These are phyloP conservation scores for Thalia dealbata DNA, from an alignment of 176 grass and related monocot genomes.

Conservation along the genomic window DNA sequence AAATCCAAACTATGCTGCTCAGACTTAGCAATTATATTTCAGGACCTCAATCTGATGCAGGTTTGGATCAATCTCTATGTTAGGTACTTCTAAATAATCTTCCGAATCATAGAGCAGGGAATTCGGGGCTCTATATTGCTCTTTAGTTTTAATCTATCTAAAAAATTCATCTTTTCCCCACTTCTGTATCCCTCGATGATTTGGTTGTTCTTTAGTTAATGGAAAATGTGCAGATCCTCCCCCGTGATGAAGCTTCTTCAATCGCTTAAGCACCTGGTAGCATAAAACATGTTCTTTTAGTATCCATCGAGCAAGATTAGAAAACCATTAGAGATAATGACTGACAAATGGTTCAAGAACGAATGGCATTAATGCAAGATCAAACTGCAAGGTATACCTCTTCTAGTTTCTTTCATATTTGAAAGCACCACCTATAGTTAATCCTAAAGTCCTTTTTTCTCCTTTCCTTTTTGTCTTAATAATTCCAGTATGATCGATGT, in stretches of 20 bases:
- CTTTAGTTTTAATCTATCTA: neutral
- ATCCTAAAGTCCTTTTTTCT: neutral
- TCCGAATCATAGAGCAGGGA: neutral
- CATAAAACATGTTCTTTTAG: conserved; percentile 4
- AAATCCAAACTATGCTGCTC: neutral
- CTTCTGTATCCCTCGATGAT: neutral
- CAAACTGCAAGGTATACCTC: neutral
- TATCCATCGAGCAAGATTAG: neutral
- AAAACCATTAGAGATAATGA: neutral
- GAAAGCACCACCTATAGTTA: neutral
- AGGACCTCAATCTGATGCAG: neutral
- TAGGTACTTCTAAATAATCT: neutral
- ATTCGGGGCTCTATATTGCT: neutral
- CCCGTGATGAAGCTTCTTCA: conserved; percentile 10
- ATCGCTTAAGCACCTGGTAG: conserved; percentile 2
- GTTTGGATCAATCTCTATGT: neutral
- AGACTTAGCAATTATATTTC: neutral
- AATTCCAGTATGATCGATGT: neutral
- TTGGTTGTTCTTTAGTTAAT: neutral
- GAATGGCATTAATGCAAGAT: neutral
- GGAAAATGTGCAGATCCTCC: conserved; percentile 1
- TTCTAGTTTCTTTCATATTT: neutral
- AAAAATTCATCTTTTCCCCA: neutral
- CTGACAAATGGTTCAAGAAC: neutral
- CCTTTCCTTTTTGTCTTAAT: neutral